Percentiles rank a stretch among this genome's conserved stretches.
Conservation (phyloP, 352 stramenopile species). For the Phytophthora pluvialis region DNA sequence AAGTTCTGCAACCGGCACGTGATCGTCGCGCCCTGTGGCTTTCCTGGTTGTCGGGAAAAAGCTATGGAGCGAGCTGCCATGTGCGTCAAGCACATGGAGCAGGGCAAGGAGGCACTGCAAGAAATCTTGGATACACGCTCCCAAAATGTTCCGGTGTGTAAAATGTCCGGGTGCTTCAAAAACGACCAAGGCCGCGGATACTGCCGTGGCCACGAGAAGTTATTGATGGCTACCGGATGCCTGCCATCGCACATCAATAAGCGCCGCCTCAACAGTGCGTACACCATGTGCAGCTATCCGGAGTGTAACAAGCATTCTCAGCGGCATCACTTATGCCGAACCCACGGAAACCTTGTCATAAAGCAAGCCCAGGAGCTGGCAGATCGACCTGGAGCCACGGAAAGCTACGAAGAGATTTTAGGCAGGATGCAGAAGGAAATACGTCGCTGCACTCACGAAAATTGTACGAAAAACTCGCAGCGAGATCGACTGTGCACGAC, state of each 20-base stretch:
- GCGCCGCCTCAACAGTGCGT: constrained; percentile 86
- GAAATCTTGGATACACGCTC: constrained; percentile 60
- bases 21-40: constrained; percentile 85
- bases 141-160: constrained; percentile 83
- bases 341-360: constrained; percentile 79
- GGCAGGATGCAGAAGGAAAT: constrained; percentile 78
- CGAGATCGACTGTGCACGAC: constrained; percentile 84
- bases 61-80: constrained; percentile 65
- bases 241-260: constrained; percentile 83
- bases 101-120: constrained; percentile 79
- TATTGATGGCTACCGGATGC: constrained; percentile 83
- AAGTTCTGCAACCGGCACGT: constrained; percentile 90
- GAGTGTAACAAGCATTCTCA: constrained; percentile 87
- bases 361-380: constrained; percentile 79
- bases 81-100: constrained; percentile 72
- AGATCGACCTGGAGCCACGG: constrained; percentile 42
- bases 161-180: constrained; percentile 84
- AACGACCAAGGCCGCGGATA: constrained; percentile 89
- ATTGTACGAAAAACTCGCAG: constrained; percentile 88
- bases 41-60: constrained; percentile 85
- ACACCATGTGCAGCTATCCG: constrained; percentile 90
- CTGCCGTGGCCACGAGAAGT: constrained; percentile 85
- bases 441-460: constrained; percentile 74
- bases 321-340: constrained; percentile 85
- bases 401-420: constrained; percentile 80